phyloP scores from a whole-genome alignment of 1,139 yeast genomes.

The Taiozyma sp. region DNA sequence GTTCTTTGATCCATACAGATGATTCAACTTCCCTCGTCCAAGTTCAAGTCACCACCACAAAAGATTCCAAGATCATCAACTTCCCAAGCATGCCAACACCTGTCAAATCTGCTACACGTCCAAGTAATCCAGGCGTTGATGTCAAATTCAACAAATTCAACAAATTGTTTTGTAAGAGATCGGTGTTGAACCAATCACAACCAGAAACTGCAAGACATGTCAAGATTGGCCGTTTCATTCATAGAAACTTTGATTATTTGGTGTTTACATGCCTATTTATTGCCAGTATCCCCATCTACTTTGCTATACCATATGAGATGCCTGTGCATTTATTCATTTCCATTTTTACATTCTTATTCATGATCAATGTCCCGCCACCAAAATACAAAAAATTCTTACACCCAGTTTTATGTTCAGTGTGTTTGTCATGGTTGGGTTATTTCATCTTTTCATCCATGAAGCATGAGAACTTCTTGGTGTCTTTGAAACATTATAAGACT shows the following conservation, averaged over 20 bases:
- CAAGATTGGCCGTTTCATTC: constrained; percentile 35
- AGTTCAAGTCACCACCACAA: constrained; percentile 6
- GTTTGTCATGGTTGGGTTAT: constrained; percentile 53
- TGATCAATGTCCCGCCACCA: constrained; percentile 56
- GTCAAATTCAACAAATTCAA: constrained; percentile 9
- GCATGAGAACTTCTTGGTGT: constrained; percentile 43
- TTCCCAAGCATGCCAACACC: constrained; percentile 11
- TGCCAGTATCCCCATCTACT: constrained; percentile 54
- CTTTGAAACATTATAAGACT: constrained; percentile 56
- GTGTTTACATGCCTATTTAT: constrained; percentile 43
- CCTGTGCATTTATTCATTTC: constrained; percentile 59
- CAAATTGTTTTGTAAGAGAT: constrained; percentile 19
- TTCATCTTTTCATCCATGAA: constrained; percentile 56
- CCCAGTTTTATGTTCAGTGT: constrained; percentile 68
- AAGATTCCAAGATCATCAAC: neutral
- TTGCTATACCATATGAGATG: constrained; percentile 36
- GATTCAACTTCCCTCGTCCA: neutral
- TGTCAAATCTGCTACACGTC: constrained; percentile 15
- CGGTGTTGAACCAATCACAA: constrained; percentile 17
- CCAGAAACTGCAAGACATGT: constrained; percentile 5
- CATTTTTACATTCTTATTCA: constrained; percentile 40
- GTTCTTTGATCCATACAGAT: neutral
- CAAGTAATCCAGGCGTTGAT: constrained; percentile 21
- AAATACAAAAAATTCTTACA: constrained; percentile 51
- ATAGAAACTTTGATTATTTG: constrained; percentile 52